A percentile compares a stretch with the other conserved stretches of the same genome.
These are phyloP conservation scores for Malus domestica DNA, from an alignment of 306 rosid species.

Conservation along the genomic window ASM211411v1 NC_041792.1:12925407-12925906, in stretches of 20 bases:
- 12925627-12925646: conserved; percentile 4
- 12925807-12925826: no score
- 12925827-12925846: no score
- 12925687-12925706: background rate
- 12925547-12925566: background rate
- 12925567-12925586: background rate
- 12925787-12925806: no score
- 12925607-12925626: background rate
- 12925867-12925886: no score
- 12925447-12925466: conserved; percentile 58
- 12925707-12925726: background rate
- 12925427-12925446: conserved; percentile 61
- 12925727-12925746: background rate
- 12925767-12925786: no score
- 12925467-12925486: conserved; percentile 64
- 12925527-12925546: background rate
- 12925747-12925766: no score
- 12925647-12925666: background rate
- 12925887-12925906: no score
- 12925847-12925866: no score
- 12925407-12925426: conserved; percentile 74
- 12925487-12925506: conserved; percentile 39
- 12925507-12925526: conserved; percentile 44
- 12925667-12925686: background rate
- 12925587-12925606: background rate